Conservation (phyloP, 1,284 basidiomycete species). For the Veloporphyrellus conicus region DNA sequence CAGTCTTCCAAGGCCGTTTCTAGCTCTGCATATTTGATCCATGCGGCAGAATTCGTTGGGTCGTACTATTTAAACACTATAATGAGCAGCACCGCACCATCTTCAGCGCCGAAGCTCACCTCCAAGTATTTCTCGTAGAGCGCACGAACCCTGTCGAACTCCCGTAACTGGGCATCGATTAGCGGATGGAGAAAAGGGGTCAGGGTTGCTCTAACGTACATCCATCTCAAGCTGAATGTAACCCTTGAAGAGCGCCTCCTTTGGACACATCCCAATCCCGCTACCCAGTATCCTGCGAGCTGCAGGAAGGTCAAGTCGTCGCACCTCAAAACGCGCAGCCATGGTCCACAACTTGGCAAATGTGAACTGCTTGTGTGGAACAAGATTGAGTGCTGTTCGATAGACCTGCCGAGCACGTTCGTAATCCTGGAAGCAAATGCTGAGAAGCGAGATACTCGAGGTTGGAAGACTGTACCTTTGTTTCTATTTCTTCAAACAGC, state of each 20-base stretch:
- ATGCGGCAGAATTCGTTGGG: slow-evolving; percentile 83
- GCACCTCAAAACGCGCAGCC: slow-evolving; percentile 90
- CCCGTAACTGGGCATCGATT: slow-evolving; percentile 57
- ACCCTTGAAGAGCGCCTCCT: slow-evolving; percentile 88
- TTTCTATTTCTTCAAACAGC: slow-evolving; percentile 94
- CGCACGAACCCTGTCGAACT: slow-evolving; percentile 91
- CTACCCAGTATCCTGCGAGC: slow-evolving; percentile 90
- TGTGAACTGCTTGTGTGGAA: slow-evolving; percentile 95
- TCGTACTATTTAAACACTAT: slow-evolving; percentile 57
- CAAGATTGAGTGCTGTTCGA: slow-evolving; percentile 82
- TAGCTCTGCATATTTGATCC: slow-evolving; percentile 97
- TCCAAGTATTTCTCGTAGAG: slow-evolving; percentile 95
- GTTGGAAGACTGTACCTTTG: slow-evolving; percentile 52
- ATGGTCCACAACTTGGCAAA: slow-evolving; percentile 94
- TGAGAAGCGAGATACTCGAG: slow-evolving; percentile 8
- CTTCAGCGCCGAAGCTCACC: slow-evolving; percentile 40
- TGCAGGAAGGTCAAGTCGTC: slow-evolving; percentile 75
- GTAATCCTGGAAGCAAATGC: slow-evolving; percentile 56
- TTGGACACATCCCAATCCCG: slow-evolving; percentile 93
- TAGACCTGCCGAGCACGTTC: slow-evolving; percentile 86
- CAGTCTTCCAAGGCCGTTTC: slow-evolving; percentile 92
- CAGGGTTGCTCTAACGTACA: slow-evolving; percentile 39
- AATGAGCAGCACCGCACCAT: slow-evolving; percentile 4
- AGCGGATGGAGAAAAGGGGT: slow-evolving; percentile 5
- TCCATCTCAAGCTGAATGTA: slow-evolving; percentile 93